Percentiles rank a stretch among this genome's conserved stretches.
Evolutionary conservation across 352 stramenopile genomes (phyloP).

Genomic region (Elongisporangium senticosum): DNA sequence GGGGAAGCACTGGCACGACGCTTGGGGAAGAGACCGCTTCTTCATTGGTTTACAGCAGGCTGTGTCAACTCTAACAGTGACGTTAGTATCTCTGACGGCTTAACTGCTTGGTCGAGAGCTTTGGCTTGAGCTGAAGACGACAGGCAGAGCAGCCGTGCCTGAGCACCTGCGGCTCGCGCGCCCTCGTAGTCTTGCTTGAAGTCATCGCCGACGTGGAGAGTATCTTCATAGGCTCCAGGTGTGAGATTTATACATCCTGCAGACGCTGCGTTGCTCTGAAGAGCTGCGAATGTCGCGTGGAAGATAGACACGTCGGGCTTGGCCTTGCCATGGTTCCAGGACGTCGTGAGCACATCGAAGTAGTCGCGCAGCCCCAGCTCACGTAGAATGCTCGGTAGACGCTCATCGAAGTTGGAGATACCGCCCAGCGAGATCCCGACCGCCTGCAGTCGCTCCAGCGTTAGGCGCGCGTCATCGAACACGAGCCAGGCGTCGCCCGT

Average conservation of each 20-base stretch:
- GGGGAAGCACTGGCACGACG: neutral
- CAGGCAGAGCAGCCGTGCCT: slow-evolving; percentile 38
- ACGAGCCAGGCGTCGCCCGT: slow-evolving; percentile 47
- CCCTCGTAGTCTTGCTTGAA: slow-evolving; percentile 43
- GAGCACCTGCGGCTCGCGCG: slow-evolving; percentile 26
- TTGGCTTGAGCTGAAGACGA: neutral
- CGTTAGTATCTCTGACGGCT: neutral
- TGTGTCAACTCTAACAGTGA: neutral
- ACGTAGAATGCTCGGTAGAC: slow-evolving; percentile 37
- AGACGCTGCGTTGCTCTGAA: slow-evolving; percentile 6
- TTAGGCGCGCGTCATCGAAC: slow-evolving; percentile 39
- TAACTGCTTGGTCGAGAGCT: neutral
- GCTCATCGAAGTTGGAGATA: slow-evolving; percentile 81
- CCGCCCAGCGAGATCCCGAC: slow-evolving; percentile 37
- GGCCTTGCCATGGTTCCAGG: slow-evolving; percentile 33
- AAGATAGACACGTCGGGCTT: slow-evolving; percentile 66
- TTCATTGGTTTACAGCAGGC: neutral
- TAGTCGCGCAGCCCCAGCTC: slow-evolving; percentile 33
- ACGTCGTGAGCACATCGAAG: slow-evolving; percentile 58
- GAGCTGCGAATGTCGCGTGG: slow-evolving; percentile 29
- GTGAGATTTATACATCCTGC: neutral
- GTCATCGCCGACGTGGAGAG: slow-evolving; percentile 70
- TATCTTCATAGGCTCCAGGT: slow-evolving; percentile 6
- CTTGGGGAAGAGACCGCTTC: neutral
- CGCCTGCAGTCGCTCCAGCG: slow-evolving; percentile 28